These are phyloP conservation scores for Hypoxylon perforatum DNA, from an alignment of 495 filamentous ascomycete genomes.

Conservation along the genomic window DNA sequence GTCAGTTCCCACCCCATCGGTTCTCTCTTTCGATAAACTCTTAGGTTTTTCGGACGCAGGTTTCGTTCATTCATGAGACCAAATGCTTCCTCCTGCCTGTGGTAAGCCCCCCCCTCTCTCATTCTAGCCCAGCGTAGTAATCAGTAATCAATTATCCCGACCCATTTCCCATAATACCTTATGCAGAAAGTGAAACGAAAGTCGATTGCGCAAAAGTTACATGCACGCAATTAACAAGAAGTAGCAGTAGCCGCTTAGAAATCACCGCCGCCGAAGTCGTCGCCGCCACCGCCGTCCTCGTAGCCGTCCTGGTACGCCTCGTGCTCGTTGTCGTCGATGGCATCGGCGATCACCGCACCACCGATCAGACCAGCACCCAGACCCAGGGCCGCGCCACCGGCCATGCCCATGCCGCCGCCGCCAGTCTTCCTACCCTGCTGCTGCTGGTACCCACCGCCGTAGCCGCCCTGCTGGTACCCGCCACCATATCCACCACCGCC, in stretches of 20 bases:
- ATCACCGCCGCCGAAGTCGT: constrained; percentile 61
- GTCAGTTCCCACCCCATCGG: too few relatives aligned
- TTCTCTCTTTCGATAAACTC: too few relatives aligned
- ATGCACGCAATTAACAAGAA: not conserved
- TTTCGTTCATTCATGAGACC: too few relatives aligned
- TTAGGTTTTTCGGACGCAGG: too few relatives aligned
- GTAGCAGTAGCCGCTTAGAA: constrained; percentile 53
- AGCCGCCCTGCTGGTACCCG: constrained; percentile 50
- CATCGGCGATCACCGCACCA: constrained; percentile 73
- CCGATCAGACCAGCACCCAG: constrained; percentile 80
- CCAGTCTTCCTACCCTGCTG: constrained; percentile 51
- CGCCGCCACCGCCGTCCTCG: constrained; percentile 53
- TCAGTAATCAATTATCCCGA: too few relatives aligned
- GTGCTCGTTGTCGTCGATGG: constrained; percentile 68
- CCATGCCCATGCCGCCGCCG: constrained; percentile 71
- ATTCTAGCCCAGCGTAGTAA: too few relatives aligned
- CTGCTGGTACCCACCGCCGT: constrained; percentile 33
- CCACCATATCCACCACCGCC: constrained; percentile 51
- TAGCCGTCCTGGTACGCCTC: constrained; percentile 60
- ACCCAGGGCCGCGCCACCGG: constrained; percentile 79
- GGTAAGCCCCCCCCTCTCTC: too few relatives aligned
- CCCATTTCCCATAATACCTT: too few relatives aligned
- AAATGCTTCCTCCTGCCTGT: too few relatives aligned
- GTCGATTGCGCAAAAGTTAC: not conserved
- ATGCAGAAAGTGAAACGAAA: not conserved